A percentile compares a stretch with the other conserved stretches of the same genome.
Conservation (phyloP, 2,329 filamentous ascomycete species). For the Aspergillus brunneoviolaceus region DNA sequence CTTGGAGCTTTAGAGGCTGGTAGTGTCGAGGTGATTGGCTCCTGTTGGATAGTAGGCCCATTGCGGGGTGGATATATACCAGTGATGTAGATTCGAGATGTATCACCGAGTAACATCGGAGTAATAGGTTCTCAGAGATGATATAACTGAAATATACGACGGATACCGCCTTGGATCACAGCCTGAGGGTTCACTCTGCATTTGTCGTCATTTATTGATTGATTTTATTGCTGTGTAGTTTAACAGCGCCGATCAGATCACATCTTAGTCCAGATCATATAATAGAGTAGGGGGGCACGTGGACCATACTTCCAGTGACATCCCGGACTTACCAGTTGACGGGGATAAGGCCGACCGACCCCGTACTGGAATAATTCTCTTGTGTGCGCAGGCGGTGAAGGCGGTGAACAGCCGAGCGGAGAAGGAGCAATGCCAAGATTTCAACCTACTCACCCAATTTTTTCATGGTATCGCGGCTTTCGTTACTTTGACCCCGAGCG, state of each 20-base stretch:
- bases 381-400: slow-evolving; percentile 20
- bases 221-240: no score
- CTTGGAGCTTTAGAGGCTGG: neutral
- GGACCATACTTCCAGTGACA: no score
- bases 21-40: neutral
- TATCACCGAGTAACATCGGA: no score
- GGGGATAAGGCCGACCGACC: neutral
- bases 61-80: neutral
- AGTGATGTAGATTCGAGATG: no score
- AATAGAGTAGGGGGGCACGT: no score
- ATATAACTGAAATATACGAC: neutral
- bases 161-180: neutral
- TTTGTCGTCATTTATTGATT: no score
- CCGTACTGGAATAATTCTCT: neutral
- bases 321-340: neutral
- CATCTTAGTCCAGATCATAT: no score
- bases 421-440: slow-evolving; percentile 39
- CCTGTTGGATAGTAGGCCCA: no score
- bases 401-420: slow-evolving; percentile 33
- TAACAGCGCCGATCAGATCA: no score
- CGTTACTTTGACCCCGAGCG: slow-evolving; percentile 15
- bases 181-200: neutral
- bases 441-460: slow-evolving; percentile 39
- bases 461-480: slow-evolving; percentile 34
- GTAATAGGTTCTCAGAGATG: neutral